Conservation (phyloP, 2,329 filamentous ascomycete genomes). For the Paracoccidioides brasiliensis region DNA sequence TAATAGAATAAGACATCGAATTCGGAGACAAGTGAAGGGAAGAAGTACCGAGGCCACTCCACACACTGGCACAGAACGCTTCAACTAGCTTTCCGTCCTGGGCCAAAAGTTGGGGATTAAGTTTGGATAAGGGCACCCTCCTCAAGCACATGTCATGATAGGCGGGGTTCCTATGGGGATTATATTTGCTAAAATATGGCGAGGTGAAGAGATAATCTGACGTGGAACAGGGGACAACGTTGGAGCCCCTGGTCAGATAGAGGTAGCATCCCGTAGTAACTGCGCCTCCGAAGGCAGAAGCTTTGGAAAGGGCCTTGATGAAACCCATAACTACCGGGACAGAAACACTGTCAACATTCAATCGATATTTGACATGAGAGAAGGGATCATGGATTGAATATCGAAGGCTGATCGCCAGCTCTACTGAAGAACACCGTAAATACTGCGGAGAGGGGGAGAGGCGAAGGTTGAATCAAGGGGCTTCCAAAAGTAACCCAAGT, state of each 20-base stretch:
- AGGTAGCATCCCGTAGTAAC: constrained; percentile 41
- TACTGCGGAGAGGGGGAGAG: too few species aligned
- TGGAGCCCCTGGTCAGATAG: constrained; percentile 43
- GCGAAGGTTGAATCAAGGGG: too few species aligned
- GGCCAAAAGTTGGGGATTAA: constrained; percentile 52
- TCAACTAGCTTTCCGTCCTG: constrained; percentile 48
- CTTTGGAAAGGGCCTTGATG: constrained; percentile 32
- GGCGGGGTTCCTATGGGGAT: constrained; percentile 49
- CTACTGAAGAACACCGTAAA: too few species aligned
- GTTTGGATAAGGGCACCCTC: constrained; percentile 47
- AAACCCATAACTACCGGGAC: constrained; percentile 38
- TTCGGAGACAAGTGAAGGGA: neutral
- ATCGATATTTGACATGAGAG: too few species aligned
- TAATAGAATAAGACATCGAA: too few species aligned
- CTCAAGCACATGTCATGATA: constrained; percentile 53
- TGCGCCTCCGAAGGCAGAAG: constrained; percentile 34
- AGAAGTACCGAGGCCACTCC: constrained; percentile 47
- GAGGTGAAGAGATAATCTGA: constrained; percentile 50
- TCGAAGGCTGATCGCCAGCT: too few species aligned
- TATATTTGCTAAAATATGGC: constrained; percentile 44
- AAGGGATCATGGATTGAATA: too few species aligned
- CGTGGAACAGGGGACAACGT: constrained; percentile 44
- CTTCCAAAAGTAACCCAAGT: too few species aligned
- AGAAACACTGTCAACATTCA: neutral
- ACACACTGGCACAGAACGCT: constrained; percentile 55